Conservation (phyloP, 2,329 filamentous ascomycete genomes). For the Penicillium hesseltinei region DNA sequence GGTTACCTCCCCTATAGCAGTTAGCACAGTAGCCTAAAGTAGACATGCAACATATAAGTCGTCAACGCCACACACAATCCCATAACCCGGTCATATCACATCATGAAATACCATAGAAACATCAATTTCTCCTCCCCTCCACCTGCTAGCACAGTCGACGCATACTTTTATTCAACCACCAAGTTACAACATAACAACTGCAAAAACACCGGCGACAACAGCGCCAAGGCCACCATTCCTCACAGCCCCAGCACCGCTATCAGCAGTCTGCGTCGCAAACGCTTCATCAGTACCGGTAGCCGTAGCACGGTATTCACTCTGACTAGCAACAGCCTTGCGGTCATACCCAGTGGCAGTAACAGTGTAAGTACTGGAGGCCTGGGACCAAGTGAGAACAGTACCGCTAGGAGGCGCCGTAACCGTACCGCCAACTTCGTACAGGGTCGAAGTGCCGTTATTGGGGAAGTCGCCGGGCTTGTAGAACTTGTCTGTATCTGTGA, state of each 20-base stretch:
- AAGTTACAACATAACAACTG: constrained; percentile 10
- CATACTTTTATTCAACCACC: neutral
- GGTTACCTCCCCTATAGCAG: too few species aligned
- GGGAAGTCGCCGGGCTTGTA: constrained; percentile 23
- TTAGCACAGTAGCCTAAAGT: too few species aligned
- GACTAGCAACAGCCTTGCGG: constrained; percentile 19
- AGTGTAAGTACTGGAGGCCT: constrained; percentile 34
- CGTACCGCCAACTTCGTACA: constrained; percentile 31
- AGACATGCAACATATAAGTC: neutral
- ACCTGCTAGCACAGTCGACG: neutral
- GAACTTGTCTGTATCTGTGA: constrained; percentile 22
- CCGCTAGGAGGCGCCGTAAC: constrained; percentile 38
- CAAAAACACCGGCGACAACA: constrained; percentile 6
- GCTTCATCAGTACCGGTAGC: constrained; percentile 12
- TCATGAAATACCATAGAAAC: neutral
- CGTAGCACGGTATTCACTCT: constrained; percentile 17
- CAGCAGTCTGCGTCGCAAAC: constrained; percentile 10
- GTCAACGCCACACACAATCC: neutral
- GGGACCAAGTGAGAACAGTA: constrained; percentile 37
- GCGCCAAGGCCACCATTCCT: constrained; percentile 1
- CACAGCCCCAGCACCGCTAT: constrained; percentile 4
- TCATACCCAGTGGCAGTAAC: constrained; percentile 36
- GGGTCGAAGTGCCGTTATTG: constrained; percentile 30
- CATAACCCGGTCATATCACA: neutral
- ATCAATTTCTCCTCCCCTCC: neutral